Evolutionary conservation across 176 grass and related monocot species (phyloP).

Genomic region (bread wheat (Triticum aestivum)): IWGSC_CS_RefSeq_v2.1 NC_057801.1:451656940-451657439

Average conservation of each 20-base stretch:
- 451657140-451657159: background rate
- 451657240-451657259: slow-evolving; percentile 10
- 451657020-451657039: slow-evolving; percentile 35
- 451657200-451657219: slow-evolving; percentile 41
- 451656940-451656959: slow-evolving; percentile 2
- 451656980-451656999: slow-evolving; percentile 7
- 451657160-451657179: slow-evolving; percentile 35
- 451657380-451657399: slow-evolving; percentile 46
- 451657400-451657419: slow-evolving; percentile 47
- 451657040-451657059: slow-evolving; percentile 35
- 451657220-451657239: slow-evolving; percentile 8
- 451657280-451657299: slow-evolving; percentile 53
- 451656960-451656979: background rate
- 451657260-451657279: slow-evolving; percentile 37
- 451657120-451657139: background rate
- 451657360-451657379: background rate
- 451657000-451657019: slow-evolving; percentile 17
- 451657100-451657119: slow-evolving; percentile 25
- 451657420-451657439: background rate
- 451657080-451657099: background rate
- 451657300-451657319: slow-evolving; percentile 57
- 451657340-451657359: slow-evolving; percentile 43
- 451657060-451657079: background rate
- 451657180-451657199: slow-evolving; percentile 48
- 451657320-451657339: slow-evolving; percentile 40